Evolutionary conservation across 2,329 filamentous ascomycete genomes (phyloP).

Genomic region (Gliomastix tumulicola): DNA sequence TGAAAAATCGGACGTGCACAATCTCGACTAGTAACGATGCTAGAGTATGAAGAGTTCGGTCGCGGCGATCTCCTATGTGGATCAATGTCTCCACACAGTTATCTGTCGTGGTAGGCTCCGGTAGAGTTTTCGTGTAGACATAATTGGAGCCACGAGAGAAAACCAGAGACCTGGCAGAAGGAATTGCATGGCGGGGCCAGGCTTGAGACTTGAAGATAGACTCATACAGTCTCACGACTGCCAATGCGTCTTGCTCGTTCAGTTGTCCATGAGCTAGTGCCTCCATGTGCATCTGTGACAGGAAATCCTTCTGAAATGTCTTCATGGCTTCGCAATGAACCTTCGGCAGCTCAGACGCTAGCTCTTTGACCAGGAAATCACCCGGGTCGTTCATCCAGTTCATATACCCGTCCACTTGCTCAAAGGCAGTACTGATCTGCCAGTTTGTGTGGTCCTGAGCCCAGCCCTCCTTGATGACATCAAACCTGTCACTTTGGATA

Average conservation of each 20-base stretch:
- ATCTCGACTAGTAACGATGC: constrained; percentile 81
- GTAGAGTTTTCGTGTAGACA: constrained; percentile 72
- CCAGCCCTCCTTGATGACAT: constrained; percentile 82
- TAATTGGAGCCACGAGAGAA: constrained; percentile 77
- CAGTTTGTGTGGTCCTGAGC: constrained; percentile 75
- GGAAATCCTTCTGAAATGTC: constrained; percentile 70
- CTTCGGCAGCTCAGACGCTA: constrained; percentile 66
- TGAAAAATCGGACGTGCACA: constrained; percentile 86
- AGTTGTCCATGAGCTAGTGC: constrained; percentile 85
- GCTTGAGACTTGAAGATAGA: constrained; percentile 66
- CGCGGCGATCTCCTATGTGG: constrained; percentile 60
- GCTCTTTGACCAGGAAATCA: constrained; percentile 72
- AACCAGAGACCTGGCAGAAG: constrained; percentile 67
- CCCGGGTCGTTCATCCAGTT: constrained; percentile 73
- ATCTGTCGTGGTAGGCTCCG: constrained; percentile 84
- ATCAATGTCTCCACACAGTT: constrained; percentile 77
- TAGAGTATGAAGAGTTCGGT: constrained; percentile 67
- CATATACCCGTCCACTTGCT: constrained; percentile 78
- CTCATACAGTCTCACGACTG: constrained; percentile 77
- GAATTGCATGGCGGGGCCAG: constrained; percentile 73
- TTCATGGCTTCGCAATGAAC: constrained; percentile 70
- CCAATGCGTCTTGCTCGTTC: constrained; percentile 86
- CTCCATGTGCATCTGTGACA: constrained; percentile 82
- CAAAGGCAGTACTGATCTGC: constrained; percentile 82
- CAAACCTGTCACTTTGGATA: constrained; percentile 80